Conservation (phyloP, 495 filamentous ascomycete species). For the Penicillium diatomitis region DNA sequence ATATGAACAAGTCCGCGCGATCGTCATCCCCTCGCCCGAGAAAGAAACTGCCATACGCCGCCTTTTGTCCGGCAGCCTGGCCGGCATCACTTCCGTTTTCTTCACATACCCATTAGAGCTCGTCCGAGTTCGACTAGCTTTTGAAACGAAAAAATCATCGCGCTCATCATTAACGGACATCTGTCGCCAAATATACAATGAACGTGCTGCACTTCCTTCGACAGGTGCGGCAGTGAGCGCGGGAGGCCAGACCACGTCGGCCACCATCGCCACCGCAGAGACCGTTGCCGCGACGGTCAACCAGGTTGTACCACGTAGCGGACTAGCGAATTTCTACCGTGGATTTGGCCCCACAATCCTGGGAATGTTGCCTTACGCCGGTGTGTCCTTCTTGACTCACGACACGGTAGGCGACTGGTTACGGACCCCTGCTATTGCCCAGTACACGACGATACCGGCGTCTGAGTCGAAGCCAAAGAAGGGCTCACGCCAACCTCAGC, state of each 20-base stretch:
- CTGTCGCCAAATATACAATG: slow-evolving; percentile 75
- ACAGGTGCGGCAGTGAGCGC: slow-evolving; percentile 14
- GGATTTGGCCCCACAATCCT: slow-evolving; percentile 83
- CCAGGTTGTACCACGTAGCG: slow-evolving; percentile 47
- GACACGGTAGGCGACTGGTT: slow-evolving; percentile 78
- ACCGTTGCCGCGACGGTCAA: slow-evolving; percentile 28
- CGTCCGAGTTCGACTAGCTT: slow-evolving; percentile 84
- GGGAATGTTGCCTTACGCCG: slow-evolving; percentile 95
- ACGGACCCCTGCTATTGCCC: slow-evolving; percentile 51
- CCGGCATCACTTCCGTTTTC: slow-evolving; percentile 84
- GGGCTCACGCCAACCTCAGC: slow-evolving; percentile 27
- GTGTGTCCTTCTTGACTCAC: slow-evolving; percentile 94
- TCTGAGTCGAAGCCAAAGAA: slow-evolving; percentile 22
- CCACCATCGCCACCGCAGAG: slow-evolving; percentile 24
- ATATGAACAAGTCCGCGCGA: slow-evolving; percentile 84
- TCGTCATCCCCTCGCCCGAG: slow-evolving; percentile 57
- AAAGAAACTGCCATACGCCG: slow-evolving; percentile 77
- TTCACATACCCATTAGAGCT: slow-evolving; percentile 93
- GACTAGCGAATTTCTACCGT: slow-evolving; percentile 85
- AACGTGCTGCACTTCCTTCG: slow-evolving; percentile 40
- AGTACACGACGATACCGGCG: slow-evolving; percentile 54
- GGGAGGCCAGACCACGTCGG: slow-evolving; percentile 15
- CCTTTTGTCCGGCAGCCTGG: slow-evolving; percentile 67
- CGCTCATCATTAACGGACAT: slow-evolving; percentile 60
- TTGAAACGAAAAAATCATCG: slow-evolving; percentile 69